Base-by-base conservation (phyloP, 2,329 filamentous ascomycete species). In the Talaromyces sp. region DNA sequence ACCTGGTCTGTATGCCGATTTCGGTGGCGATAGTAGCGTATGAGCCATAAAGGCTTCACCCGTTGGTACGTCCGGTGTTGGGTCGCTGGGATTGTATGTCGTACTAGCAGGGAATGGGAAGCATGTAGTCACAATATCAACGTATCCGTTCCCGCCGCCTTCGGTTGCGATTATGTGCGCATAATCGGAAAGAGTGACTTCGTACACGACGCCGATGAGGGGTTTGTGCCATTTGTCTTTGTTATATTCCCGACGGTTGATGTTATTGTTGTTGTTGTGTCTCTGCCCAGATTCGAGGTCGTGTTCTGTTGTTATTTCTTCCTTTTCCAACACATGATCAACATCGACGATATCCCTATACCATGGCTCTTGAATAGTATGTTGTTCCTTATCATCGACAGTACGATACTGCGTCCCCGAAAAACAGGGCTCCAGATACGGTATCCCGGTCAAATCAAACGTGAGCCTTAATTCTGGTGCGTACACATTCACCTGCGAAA, bases 161-260 rank as follows among this genome's bases (percentile, higher is more conserved):
- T 99, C 94, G 5, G 92, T 97, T 5, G 87, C 87, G 61, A 97
- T 87, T 65, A 99, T 96, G 60, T 84, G 88, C 6, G 86, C 82
- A 70, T 89, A 99, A 75, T 99, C 94, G 43, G 81, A 73, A 17
- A 81, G 77, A 0, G 91, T 96, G 31, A 97, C 90, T 76, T 97
- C 92, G 76, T 99, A 99, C 3, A 97, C 94, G 15, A 96, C 91
- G 22, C 94, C 94, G 40, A 97, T 84, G 2, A 99, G 81, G 4
- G 90, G 89, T 67, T 91, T 92, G 62, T 85, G 78, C 91, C 91
- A 96, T 56, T 75, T 77, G 55, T 82, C 77, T 66, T 84, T 82
- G 65, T 81, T 77, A 63, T 81, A 81, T 33, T 60, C 48, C 15
- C 58, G 35, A 1, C 21, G 33, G 4, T 15, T 28, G 13, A 31